Percentiles rank a stretch among this genome's conserved stretches.
phyloP scores from a whole-genome alignment of 2,329 filamentous ascomycete genomes.

The Paecilomyces sp. region DNA sequence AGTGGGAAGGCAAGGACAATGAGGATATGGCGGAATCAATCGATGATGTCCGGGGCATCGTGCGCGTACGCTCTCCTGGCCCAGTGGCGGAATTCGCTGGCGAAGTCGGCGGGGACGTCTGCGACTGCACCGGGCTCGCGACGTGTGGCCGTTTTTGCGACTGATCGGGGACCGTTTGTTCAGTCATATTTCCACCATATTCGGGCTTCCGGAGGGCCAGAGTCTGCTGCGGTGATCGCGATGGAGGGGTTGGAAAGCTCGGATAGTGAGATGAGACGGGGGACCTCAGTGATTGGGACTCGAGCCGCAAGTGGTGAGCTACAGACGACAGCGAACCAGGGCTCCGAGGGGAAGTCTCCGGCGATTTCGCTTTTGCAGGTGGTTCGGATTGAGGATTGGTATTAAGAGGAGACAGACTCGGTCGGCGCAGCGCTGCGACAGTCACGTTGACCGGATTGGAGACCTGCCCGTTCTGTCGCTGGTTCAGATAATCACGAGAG shows the following conservation, averaged over 20 bases:
- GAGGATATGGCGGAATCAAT: conserved; percentile 90
- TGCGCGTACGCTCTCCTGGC: conserved; percentile 21
- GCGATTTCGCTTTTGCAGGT: conserved; percentile 10
- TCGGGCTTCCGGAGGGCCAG: conserved; percentile 7
- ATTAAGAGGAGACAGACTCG: conserved; percentile 22
- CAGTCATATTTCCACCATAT: conserved; percentile 19
- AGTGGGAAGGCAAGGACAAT: conserved; percentile 55
- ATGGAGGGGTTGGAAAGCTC: conserved; percentile 19
- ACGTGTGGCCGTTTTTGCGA: conserved; percentile 19
- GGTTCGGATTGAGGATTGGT: conserved; percentile 18
- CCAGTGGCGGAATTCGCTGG: conserved; percentile 20
- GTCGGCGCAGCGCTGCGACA: conserved; percentile 18
- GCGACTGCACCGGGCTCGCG: conserved; percentile 18
- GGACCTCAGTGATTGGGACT: conserved; percentile 13
- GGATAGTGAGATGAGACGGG: conserved; percentile 18
- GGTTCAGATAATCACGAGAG: conserved; percentile 26
- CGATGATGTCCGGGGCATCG: conserved; percentile 67
- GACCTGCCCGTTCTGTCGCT: conserved; percentile 19
- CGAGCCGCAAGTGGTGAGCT: conserved; percentile 13
- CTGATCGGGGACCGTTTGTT: conserved; percentile 14
- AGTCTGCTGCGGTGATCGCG: conserved; percentile 11
- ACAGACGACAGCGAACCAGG: conserved; percentile 19
- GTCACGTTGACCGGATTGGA: conserved; percentile 13
- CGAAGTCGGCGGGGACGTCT: conserved; percentile 22
- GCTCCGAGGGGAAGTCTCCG: conserved; percentile 15